Conservation (phyloP, 2,329 filamentous ascomycete species). For the Fusarium heterosporum region DNA sequence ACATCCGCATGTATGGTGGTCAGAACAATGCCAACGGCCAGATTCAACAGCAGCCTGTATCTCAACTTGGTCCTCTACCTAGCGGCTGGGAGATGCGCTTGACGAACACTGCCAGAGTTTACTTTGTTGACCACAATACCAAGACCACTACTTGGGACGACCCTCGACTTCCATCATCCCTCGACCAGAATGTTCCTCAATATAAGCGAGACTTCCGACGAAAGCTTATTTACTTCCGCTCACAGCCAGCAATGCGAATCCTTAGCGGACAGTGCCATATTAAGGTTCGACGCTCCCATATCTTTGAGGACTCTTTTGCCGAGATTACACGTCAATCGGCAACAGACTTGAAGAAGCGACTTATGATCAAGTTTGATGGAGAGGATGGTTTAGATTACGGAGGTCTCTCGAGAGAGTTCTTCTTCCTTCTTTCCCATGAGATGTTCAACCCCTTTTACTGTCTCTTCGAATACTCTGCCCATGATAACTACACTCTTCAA, state of each 20-base stretch:
- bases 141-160: constrained; percentile 99
- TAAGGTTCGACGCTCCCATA: constrained; percentile 95
- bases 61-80: constrained; percentile 91
- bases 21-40: constrained; percentile 86
- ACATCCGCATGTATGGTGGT: constrained; percentile 95
- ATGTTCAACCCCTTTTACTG: constrained; percentile 99
- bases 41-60: constrained; percentile 97
- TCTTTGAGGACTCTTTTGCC: constrained; percentile 98
- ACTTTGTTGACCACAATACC: constrained; percentile 99
- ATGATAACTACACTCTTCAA: constrained; percentile 99
- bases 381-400: constrained; percentile 98
- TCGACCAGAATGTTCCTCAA: constrained; percentile 98
- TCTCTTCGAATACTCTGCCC: constrained; percentile 98
- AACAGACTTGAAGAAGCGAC: constrained; percentile 93
- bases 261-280: constrained; percentile 97
- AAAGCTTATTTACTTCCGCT: constrained; percentile 99
- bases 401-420: constrained; percentile 97
- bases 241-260: constrained; percentile 94
- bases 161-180: constrained; percentile 90
- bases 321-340: constrained; percentile 98
- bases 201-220: constrained; percentile 99
- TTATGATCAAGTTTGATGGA: constrained; percentile 99
- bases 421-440: constrained; percentile 98
- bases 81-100: constrained; percentile 99
- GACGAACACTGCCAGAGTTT: constrained; percentile 96